Conservation (phyloP, 495 filamentous ascomycete genomes). For the Neurospora hispaniola region DNA sequence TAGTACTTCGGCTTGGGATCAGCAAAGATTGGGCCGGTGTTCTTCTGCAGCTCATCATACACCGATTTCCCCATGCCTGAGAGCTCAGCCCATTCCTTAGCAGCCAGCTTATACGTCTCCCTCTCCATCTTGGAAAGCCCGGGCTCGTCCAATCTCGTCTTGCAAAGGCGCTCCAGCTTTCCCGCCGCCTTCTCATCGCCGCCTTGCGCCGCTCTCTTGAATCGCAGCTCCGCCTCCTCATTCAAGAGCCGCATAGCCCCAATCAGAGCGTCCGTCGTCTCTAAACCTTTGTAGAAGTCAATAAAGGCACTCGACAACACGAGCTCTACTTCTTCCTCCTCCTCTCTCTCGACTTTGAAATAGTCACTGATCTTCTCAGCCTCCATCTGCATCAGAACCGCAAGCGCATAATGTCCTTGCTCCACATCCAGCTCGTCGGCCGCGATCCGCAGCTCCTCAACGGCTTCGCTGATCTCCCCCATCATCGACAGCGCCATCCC, state of each 20-base stretch:
- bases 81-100: background rate
- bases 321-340: background rate
- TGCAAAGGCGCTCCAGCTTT: background rate
- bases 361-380: conserved; percentile 10
- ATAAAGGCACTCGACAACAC: background rate
- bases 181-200: background rate
- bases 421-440: conserved; percentile 21
- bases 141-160: background rate
- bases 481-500: conserved; percentile 13
- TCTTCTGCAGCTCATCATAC: background rate
- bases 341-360: background rate
- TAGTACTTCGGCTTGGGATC: background rate
- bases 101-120: background rate
- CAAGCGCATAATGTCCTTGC: conserved; percentile 14
- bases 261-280: background rate
- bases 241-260: background rate
- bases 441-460: conserved; percentile 10
- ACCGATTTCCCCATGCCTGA: background rate
- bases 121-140: background rate
- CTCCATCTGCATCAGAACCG: conserved; percentile 11
- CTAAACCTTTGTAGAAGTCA: background rate
- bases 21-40: conserved; percentile 1
- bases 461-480: conserved; percentile 11
- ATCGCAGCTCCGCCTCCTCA: background rate
- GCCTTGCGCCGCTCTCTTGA: background rate